phyloP scores from a whole-genome alignment of 352 stramenopile genomes.

The Pythium brachiatum region DNA sequence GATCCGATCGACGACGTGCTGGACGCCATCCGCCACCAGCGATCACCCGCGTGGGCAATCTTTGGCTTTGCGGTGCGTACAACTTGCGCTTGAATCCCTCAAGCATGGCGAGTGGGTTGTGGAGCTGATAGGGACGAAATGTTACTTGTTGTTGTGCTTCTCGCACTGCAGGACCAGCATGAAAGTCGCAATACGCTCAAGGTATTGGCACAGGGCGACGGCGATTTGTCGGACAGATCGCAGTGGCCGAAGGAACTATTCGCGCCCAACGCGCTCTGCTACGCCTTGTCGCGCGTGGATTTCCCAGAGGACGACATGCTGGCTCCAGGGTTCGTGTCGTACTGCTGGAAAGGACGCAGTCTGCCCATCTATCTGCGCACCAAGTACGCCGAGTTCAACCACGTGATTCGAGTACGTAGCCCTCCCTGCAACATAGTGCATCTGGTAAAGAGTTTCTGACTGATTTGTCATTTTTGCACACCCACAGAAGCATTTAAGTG shows the following conservation, averaged over 20 bases:
- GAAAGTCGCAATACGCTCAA: constrained; percentile 83
- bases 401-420: constrained; percentile 71
- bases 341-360: constrained; percentile 88
- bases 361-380: constrained; percentile 82
- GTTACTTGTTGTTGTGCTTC: neutral
- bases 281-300: constrained; percentile 72
- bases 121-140: no score
- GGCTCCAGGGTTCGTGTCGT: constrained; percentile 74
- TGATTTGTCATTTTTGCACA: neutral
- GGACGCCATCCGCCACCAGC: constrained; percentile 61
- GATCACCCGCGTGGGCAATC: constrained; percentile 69
- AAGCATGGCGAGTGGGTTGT: no score
- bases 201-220: constrained; percentile 60
- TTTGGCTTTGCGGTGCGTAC: constrained; percentile 68
- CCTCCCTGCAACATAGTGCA: no score
- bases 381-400: constrained; percentile 89
- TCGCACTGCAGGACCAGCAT: constrained; percentile 48
- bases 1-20: constrained; percentile 73
- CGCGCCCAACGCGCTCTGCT: constrained; percentile 74
- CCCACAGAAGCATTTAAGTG: constrained; percentile 73
- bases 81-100: no score
- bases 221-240: constrained; percentile 61
- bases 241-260: constrained; percentile 82
- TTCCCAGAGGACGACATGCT: constrained; percentile 62
- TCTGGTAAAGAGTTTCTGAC: neutral